phyloP scores from a whole-genome alignment of 345 rosid species.

The Rhodamnia rubescens region DNA sequence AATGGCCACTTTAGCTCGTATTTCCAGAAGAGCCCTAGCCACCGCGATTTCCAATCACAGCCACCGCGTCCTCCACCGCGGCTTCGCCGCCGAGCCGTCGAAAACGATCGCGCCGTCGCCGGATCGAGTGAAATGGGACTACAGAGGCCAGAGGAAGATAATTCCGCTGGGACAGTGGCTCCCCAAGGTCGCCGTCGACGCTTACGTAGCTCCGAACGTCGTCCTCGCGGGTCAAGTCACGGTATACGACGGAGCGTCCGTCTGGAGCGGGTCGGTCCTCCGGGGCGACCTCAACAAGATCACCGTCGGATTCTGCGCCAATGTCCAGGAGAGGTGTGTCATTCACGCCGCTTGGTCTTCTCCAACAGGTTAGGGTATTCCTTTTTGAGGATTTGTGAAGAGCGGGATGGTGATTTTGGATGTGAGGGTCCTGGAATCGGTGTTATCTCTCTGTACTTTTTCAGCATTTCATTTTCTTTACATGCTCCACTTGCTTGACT shows the following conservation, averaged over 20 bases:
- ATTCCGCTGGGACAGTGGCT: constrained; percentile 93
- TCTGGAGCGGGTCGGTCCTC: constrained; percentile 85
- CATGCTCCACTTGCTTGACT: neutral
- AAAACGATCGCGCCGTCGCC: constrained; percentile 50
- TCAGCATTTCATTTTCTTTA: neutral
- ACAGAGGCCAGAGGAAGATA: constrained; percentile 87
- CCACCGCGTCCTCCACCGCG: constrained; percentile 12
- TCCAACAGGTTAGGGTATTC: constrained; percentile 55
- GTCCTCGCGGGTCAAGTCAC: constrained; percentile 88
- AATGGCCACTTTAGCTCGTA: constrained; percentile 58
- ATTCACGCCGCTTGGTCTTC: constrained; percentile 96
- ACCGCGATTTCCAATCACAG: neutral
- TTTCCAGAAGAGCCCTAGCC: constrained; percentile 31
- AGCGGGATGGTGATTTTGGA: neutral
- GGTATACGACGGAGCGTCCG: constrained; percentile 79
- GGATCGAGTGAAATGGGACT: constrained; percentile 95
- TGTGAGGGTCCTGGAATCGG: neutral
- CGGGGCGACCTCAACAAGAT: constrained; percentile 98
- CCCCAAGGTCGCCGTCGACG: constrained; percentile 92
- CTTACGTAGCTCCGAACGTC: constrained; percentile 87
- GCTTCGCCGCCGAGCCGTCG: constrained; percentile 18
- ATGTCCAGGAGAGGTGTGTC: constrained; percentile 89
- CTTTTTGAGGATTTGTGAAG: neutral
- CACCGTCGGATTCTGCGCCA: constrained; percentile 82
- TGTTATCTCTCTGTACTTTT: neutral